Percentiles rank a stretch among this genome's conserved stretches.
Conservation (phyloP, 331 rosid genomes). For the Erythrophleum ivorense region DNA sequence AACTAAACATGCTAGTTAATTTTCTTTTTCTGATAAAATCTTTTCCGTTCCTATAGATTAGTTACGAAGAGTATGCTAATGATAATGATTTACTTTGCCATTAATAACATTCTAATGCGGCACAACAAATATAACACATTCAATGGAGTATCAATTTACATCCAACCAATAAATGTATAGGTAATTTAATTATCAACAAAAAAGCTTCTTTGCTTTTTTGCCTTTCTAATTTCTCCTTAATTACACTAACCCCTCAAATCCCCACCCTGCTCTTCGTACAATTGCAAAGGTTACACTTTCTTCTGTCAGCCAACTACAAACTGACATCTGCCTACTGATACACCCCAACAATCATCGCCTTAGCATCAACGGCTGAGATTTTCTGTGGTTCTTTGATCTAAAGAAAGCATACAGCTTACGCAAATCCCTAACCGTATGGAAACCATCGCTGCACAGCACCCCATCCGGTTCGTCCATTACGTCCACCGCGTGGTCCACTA, state of each 20-base stretch:
- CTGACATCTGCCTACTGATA: conserved; percentile 36
- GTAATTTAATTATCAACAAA: neutral
- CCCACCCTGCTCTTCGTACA: conserved; percentile 12
- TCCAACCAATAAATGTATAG: conserved; percentile 49
- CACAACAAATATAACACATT: neutral
- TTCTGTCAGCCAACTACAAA: neutral
- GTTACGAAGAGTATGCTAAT: neutral
- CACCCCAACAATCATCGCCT: conserved; percentile 47
- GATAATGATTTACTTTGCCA: conserved; percentile 4
- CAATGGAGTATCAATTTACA: neutral
- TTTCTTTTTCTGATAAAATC: neutral
- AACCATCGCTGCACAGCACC: conserved; percentile 41
- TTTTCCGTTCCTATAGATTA: conserved; percentile 7
- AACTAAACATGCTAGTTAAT: neutral
- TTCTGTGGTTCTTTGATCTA: conserved; percentile 54
- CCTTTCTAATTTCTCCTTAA: neutral
- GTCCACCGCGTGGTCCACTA: conserved; percentile 38
- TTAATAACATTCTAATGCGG: neutral
- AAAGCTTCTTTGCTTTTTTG: conserved; percentile 25
- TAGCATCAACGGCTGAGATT: conserved; percentile 56
- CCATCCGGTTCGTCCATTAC: conserved; percentile 45
- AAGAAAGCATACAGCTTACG: conserved; percentile 62
- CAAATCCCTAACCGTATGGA: conserved; percentile 57
- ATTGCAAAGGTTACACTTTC: neutral
- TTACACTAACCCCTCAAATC: conserved; percentile 28